Conservation (phyloP, 108 stramenopile genomes). For the Schizochytrium sp. region DNA sequence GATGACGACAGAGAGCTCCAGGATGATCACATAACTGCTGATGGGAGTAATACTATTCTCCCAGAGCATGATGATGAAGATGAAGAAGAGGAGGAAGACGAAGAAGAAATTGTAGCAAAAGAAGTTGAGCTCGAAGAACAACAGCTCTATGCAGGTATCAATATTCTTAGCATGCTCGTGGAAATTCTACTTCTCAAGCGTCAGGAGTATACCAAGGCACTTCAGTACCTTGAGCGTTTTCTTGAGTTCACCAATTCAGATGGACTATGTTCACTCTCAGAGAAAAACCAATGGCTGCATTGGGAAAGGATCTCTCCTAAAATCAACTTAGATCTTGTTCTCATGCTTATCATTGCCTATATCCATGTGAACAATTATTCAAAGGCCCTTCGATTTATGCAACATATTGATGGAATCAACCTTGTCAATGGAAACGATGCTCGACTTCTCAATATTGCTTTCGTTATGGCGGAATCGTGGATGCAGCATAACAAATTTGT, state of each 20-base stretch:
- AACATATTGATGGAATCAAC: background rate
- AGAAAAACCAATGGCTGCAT: constrained; percentile 35
- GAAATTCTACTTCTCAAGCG: constrained; percentile 31
- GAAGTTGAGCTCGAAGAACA: background rate
- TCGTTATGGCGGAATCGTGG: constrained; percentile 38
- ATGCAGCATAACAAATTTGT: constrained; percentile 10
- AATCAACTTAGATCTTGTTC: background rate
- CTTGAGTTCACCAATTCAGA: constrained; percentile 12
- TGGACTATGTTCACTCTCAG: background rate
- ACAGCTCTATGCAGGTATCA: constrained; percentile 38
- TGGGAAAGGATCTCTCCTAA: constrained; percentile 23
- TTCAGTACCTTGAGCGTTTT: constrained; percentile 23
- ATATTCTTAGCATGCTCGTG: constrained; percentile 32
- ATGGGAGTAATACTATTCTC: background rate
- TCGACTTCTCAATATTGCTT: background rate
- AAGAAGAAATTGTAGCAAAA: background rate
- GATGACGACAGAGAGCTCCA: background rate
- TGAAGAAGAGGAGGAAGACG: constrained; percentile 25
- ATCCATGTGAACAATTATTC: background rate
- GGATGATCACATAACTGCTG: background rate
- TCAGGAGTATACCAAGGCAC: background rate
- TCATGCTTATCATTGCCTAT: constrained; percentile 20
- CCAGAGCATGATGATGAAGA: constrained; percentile 12
- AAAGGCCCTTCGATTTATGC: background rate
- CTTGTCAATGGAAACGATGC: background rate